A percentile compares a stretch with the other conserved stretches of the same genome.
Conservation (phyloP, 2,329 filamentous ascomycete genomes). For the Colletotrichum costaricense region DNA sequence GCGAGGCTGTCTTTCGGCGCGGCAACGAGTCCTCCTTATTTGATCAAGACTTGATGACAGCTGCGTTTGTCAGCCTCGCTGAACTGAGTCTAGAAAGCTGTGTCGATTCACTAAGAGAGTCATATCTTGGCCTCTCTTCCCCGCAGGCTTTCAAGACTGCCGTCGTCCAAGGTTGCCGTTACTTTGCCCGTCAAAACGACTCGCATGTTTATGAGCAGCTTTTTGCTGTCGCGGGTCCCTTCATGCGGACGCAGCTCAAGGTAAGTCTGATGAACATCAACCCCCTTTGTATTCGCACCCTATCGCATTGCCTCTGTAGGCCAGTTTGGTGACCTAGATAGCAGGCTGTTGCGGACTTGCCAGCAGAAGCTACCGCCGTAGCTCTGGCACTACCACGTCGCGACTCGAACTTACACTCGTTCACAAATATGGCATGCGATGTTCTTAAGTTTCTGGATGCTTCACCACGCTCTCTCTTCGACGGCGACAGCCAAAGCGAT, state of each 20-base stretch:
- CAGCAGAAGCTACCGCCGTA: conserved; percentile 46
- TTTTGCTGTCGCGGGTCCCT: conserved; percentile 65
- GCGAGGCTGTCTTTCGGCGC: conserved; percentile 72
- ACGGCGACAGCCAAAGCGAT: conserved; percentile 39
- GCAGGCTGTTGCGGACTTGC: conserved; percentile 52
- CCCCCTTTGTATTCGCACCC: background rate
- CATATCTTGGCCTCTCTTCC: conserved; percentile 67
- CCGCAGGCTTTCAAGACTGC: conserved; percentile 72
- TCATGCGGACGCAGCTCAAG: conserved; percentile 68
- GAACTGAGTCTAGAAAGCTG: conserved; percentile 71
- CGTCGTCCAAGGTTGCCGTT: conserved; percentile 70
- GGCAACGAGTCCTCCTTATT: conserved; percentile 62
- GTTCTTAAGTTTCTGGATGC: conserved; percentile 69
- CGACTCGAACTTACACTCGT: conserved; percentile 51
- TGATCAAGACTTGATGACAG: conserved; percentile 74
- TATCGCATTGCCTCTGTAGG: background rate
- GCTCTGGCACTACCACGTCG: conserved; percentile 51
- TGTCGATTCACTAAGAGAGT: conserved; percentile 66
- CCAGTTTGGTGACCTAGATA: conserved; percentile 14
- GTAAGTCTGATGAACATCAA: conserved; percentile 47
- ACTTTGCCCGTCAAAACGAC: conserved; percentile 67
- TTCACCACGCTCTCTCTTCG: conserved; percentile 59
- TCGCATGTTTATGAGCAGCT: conserved; percentile 63
- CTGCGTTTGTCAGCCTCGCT: conserved; percentile 72
- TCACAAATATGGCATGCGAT: conserved; percentile 58